Conservation (phyloP, 2,329 filamentous ascomycete species). For the Ramichloridium luteum region DNA sequence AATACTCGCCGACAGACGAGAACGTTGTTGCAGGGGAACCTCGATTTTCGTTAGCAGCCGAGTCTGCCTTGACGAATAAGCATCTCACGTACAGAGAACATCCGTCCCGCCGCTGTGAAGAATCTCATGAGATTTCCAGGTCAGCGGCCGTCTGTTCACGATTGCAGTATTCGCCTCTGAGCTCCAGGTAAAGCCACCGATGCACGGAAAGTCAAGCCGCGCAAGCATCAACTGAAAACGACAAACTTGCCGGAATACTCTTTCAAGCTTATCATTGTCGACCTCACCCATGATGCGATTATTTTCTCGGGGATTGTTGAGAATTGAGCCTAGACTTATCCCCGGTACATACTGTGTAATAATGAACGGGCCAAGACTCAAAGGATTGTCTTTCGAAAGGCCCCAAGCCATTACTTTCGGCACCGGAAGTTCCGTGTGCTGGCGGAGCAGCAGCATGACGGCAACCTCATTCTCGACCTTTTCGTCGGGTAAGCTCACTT, state of each 20-base stretch:
- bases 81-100: constrained; percentile 5
- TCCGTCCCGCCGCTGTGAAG: constrained; percentile 4
- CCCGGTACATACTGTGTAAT: constrained; percentile 9
- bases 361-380: constrained; percentile 10
- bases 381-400: constrained; percentile 5
- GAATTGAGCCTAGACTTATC: constrained; percentile 1
- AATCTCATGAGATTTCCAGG: constrained; percentile 8
- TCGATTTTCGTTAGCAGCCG: constrained; percentile 10
- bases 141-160: constrained; percentile 5
- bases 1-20: constrained; percentile 10
- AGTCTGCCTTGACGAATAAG: constrained; percentile 1
- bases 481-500: constrained; percentile 8
- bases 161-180: background rate
- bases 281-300: constrained; percentile 1
- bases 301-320: background rate
- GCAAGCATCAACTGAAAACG: constrained; percentile 9
- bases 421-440: constrained; percentile 9
- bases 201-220: constrained; percentile 9
- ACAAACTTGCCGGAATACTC: constrained; percentile 7
- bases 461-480: constrained; percentile 28
- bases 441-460: constrained; percentile 6
- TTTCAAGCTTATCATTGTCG: constrained; percentile 1
- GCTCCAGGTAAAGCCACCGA: constrained; percentile 7
- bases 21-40: constrained; percentile 4
- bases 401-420: constrained; percentile 8